These are phyloP conservation scores for Pontederia crassipes DNA, from an alignment of 176 grass and related monocot genomes.

Conservation along the genomic window DNA sequence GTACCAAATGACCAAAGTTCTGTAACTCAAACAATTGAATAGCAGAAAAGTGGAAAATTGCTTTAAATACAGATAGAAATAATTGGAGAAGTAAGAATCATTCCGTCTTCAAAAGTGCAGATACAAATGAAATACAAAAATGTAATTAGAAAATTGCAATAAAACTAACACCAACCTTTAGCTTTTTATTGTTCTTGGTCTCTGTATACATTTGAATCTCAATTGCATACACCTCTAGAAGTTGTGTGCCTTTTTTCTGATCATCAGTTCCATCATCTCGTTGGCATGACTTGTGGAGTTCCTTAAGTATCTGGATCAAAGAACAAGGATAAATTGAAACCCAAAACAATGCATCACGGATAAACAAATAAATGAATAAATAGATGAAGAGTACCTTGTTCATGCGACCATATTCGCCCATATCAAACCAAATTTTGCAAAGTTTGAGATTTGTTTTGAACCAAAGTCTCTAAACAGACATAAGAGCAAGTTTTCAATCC, in stretches of 20 bases:
- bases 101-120: too few relatives aligned
- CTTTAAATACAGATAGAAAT: too few relatives aligned
- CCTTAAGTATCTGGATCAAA: constrained; percentile 50
- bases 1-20: too few relatives aligned
- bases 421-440: constrained; percentile 99
- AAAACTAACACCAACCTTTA: constrained; percentile 42
- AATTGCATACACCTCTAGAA: constrained; percentile 99
- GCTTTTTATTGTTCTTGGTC: constrained; percentile 98
- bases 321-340: not conserved
- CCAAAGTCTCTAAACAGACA: constrained; percentile 76
- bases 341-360: not conserved
- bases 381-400: constrained; percentile 48
- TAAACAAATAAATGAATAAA: not conserved
- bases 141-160: not conserved
- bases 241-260: constrained; percentile 99
- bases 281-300: constrained; percentile 92
- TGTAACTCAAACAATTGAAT: too few relatives aligned
- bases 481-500: constrained; percentile 6
- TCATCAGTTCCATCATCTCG: constrained; percentile 97
- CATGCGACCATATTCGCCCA: constrained; percentile 91
- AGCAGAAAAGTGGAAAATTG: too few relatives aligned
- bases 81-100: too few relatives aligned
- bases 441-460: constrained; percentile 98
- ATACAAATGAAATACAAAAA: not conserved
- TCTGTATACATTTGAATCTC: constrained; percentile 99